These are phyloP conservation scores for Volvox africanus DNA, from an alignment of 139 green algal species.

Conservation along the genomic window DNA sequence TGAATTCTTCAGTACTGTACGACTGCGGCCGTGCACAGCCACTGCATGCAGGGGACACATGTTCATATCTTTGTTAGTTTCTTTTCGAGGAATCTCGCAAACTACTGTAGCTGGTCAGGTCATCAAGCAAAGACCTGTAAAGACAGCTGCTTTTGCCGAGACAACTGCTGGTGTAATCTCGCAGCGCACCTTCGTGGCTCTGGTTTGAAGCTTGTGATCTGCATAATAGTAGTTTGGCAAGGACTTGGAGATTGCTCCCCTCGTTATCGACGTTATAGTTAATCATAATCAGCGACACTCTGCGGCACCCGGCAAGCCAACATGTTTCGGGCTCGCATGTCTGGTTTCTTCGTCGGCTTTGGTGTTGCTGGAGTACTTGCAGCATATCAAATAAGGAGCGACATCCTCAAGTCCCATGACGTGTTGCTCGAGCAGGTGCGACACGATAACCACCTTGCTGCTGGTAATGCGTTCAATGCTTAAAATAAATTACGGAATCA, in stretches of 20 bases:
- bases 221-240: too few relatives aligned
- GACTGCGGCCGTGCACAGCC: neutral
- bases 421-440: conserved; percentile 19
- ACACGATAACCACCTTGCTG: neutral
- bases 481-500: neutral
- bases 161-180: too few relatives aligned
- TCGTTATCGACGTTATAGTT: neutral
- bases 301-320: neutral
- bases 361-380: conserved; percentile 24
- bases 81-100: too few relatives aligned
- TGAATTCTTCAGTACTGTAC: neutral
- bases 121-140: too few relatives aligned
- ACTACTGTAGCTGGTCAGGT: too few relatives aligned
- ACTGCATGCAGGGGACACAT: too few relatives aligned
- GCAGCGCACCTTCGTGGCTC: too few relatives aligned
- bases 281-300: neutral
- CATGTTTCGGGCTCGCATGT: conserved; percentile 34
- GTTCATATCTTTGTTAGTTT: too few relatives aligned
- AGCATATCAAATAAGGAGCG: conserved; percentile 29
- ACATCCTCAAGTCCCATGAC: conserved; percentile 39
- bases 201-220: too few relatives aligned
- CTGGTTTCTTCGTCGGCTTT: conserved; percentile 48
- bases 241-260: too few relatives aligned
- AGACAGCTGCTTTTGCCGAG: too few relatives aligned
- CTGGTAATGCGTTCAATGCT: neutral